Percentiles rank a stretch among this genome's conserved stretches.
Evolutionary conservation across 495 filamentous ascomycete species (phyloP).

Genomic region (Physcia stellaris): DNA sequence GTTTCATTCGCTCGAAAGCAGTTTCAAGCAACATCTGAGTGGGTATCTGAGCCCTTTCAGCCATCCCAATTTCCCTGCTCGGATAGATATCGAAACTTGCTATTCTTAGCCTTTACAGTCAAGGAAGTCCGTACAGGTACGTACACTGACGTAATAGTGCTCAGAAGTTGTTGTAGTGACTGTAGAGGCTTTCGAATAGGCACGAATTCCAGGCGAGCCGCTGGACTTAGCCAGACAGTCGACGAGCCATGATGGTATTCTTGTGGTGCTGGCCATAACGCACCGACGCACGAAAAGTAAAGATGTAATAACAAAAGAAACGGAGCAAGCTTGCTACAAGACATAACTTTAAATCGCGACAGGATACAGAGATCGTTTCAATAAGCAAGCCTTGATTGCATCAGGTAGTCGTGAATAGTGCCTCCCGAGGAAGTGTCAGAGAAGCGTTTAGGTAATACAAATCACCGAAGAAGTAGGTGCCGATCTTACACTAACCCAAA

Average conservation of each 20-base stretch:
- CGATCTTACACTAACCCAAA: too few relatives aligned
- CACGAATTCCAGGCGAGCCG: not conserved
- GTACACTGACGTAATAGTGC: not conserved
- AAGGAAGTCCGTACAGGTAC: not conserved
- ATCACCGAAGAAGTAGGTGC: too few relatives aligned
- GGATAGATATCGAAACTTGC: not conserved
- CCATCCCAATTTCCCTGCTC: not conserved
- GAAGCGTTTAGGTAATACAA: too few relatives aligned
- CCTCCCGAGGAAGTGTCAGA: too few relatives aligned
- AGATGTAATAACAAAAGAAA: too few relatives aligned
- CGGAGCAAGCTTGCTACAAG: too few relatives aligned
- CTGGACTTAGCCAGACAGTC: conserved; percentile 5
- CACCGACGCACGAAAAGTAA: too few relatives aligned
- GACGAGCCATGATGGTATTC: conserved; percentile 9
- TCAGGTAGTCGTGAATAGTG: too few relatives aligned
- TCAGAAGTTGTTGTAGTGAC: conserved; percentile 4
- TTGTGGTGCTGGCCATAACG: conserved; percentile 11
- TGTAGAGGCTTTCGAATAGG: not conserved
- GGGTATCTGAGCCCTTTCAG: not conserved
- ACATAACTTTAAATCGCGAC: too few relatives aligned
- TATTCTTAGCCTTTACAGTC: not conserved
- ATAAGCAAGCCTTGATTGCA: too few relatives aligned
- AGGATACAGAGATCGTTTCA: too few relatives aligned
- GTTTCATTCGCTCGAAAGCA: conserved; percentile 29
- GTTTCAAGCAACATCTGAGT: conserved; percentile 21